Evolutionary conservation across 2,329 filamentous ascomycete species (phyloP), one percentile per base, ranked within the genome.

Genomic region (Exophiala spinifera): DNA sequence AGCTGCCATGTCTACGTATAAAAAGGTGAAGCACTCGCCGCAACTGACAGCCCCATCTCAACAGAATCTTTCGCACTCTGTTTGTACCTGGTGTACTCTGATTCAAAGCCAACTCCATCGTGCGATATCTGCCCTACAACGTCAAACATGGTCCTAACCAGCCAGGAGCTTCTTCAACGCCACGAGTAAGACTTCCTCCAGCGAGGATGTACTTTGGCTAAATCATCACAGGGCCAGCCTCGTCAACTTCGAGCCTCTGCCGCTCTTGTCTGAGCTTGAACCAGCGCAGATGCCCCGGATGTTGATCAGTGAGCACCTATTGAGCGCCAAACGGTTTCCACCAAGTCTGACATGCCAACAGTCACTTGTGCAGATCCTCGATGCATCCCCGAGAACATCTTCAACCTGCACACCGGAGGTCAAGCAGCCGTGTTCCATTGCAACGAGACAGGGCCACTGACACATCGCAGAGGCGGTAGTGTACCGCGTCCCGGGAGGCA

Each of bases 331-430:
- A 33, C 10, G 34, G 15, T 3, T 20, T 7, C 21, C 42, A 45
- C 21, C 13, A 28, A 14, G 15, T 4, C 52, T 54, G 33, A 54
- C 40, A 8, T 11, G 7, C 23, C 25, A 17, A 13, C 11, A 55
- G 52, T 58, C 51, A 55, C 28, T n/a, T 55, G 56, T 11, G 56
- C 52, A 3, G 56, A 58, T 42, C 56, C 56, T 7, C 52, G 56
- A 11, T 52, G 47, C 31, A 53, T 49, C 28, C 51, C 56, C 14
- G 52, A 55, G 36, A 39, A 53, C 42, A 55, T 52, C 45, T 56
- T 55, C 47, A 39, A 54, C 5, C 44, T 58, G 14, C 20, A 52
- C 3, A 50, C 31, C 10, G 40, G 46, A 39, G 55, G 46, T 44
- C 7, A 46, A 44, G 37, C 20, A 11, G 34, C 19, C 8, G 2